Percentiles rank a stretch among this genome's conserved stretches.
These are phyloP conservation scores for Komagataella mondaviorum DNA, from an alignment of 805 yeast genomes.

Conservation along the genomic window DNA sequence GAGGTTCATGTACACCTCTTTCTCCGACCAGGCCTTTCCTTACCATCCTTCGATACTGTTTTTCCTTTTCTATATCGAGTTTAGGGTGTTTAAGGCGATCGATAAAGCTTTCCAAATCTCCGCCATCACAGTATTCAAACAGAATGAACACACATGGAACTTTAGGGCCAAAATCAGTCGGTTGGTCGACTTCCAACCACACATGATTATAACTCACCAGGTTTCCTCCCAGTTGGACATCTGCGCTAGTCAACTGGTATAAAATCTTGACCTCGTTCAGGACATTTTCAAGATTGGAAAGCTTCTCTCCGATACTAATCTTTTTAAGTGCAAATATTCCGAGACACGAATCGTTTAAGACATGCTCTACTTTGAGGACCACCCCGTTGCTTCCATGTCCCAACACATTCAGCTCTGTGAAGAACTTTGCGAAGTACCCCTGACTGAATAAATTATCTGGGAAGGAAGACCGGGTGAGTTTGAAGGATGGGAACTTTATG, in stretches of 20 bases:
- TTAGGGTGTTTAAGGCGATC: constrained; percentile 21
- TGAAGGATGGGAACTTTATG: not conserved
- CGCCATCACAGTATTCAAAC: constrained; percentile 84
- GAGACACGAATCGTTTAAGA: constrained; percentile 52
- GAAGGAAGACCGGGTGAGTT: not conserved
- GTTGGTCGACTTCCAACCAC: constrained; percentile 64
- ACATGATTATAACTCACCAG: constrained; percentile 82
- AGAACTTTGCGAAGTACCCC: constrained; percentile 69
- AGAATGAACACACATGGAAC: constrained; percentile 58
- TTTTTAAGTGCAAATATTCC: constrained; percentile 80
- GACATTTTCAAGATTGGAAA: constrained; percentile 54
- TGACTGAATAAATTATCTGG: constrained; percentile 47
- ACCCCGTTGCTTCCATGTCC: constrained; percentile 83
- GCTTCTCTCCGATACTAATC: constrained; percentile 71
- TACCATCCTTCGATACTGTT: constrained; percentile 13
- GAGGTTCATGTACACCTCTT: constrained; percentile 2
- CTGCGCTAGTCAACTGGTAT: constrained; percentile 29
- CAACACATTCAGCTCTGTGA: constrained; percentile 40
- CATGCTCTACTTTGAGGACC: constrained; percentile 75
- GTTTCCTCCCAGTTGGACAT: constrained; percentile 19
- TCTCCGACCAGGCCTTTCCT: constrained; percentile 6
- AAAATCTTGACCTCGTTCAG: constrained; percentile 68
- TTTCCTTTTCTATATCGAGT: constrained; percentile 22
- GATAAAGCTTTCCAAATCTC: constrained; percentile 65
- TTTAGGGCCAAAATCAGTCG: constrained; percentile 39